Percentiles rank a stretch among this genome's conserved stretches.
Evolutionary conservation across 2,329 filamentous ascomycete species (phyloP).

Genomic region (Ascochyta viciae-villosae): DNA sequence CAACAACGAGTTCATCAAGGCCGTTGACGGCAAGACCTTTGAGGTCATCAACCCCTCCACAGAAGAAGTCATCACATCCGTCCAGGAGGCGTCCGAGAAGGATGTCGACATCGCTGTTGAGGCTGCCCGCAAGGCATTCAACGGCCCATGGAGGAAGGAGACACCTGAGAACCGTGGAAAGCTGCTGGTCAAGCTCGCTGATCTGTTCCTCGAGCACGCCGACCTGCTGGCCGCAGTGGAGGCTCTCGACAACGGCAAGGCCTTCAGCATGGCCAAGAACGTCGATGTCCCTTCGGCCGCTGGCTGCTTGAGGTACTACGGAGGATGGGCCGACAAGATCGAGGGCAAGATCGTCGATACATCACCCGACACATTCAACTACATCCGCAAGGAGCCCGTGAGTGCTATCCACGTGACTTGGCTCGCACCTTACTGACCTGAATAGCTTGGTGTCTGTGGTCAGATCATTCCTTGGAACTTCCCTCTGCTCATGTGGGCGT

Average conservation of each 20-base stretch:
- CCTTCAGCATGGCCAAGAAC: constrained; percentile 75
- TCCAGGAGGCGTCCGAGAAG: constrained; percentile 87
- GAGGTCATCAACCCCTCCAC: constrained; percentile 89
- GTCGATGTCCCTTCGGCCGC: constrained; percentile 71
- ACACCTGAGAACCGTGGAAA: constrained; percentile 75
- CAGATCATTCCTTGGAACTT: constrained; percentile 94
- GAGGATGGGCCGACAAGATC: constrained; percentile 91
- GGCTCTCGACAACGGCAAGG: constrained; percentile 88
- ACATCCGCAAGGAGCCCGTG: constrained; percentile 79
- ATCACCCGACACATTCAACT: constrained; percentile 79
- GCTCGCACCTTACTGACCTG: constrained; percentile 24
- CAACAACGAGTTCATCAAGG: constrained; percentile 89
- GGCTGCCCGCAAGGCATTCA: constrained; percentile 85
- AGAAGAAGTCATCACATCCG: constrained; percentile 83
- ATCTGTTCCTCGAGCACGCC: constrained; percentile 78
- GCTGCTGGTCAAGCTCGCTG: constrained; percentile 77
- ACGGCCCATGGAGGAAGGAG: constrained; percentile 72
- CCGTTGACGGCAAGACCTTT: constrained; percentile 86
- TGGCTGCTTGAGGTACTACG: constrained; percentile 83
- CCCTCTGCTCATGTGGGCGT: constrained; percentile 79
- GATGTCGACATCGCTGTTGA: constrained; percentile 80
- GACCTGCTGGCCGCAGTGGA: constrained; percentile 82
- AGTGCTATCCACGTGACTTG: constrained; percentile 23
- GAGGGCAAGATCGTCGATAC: constrained; percentile 87
- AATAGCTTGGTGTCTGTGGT: constrained; percentile 75